phyloP scores from a whole-genome alignment of 2,329 filamentous ascomycete species.

The Nemania serpens region DNA sequence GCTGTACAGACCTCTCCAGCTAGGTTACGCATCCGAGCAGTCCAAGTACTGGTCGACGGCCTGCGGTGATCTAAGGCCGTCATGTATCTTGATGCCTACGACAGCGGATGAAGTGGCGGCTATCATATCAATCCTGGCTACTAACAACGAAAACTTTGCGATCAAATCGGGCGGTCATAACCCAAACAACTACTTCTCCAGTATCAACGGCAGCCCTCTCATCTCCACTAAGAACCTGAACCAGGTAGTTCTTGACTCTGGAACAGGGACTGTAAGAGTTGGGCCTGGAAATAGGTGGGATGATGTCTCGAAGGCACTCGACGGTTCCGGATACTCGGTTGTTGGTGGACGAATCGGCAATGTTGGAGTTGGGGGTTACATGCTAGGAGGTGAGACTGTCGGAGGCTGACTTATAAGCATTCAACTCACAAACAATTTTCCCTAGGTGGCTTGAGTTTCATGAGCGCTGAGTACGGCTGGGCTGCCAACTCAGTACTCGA shows the following conservation, averaged over 20 bases:
- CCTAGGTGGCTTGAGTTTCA: conserved; percentile 55
- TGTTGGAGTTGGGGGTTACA: conserved; percentile 53
- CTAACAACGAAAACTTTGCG: conserved; percentile 56
- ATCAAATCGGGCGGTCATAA: conserved; percentile 63
- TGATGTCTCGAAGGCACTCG: conserved; percentile 46
- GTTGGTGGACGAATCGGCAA: conserved; percentile 53
- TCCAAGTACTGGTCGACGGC: conserved; percentile 52
- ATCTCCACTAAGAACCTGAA: conserved; percentile 54
- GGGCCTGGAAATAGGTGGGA: conserved; percentile 53
- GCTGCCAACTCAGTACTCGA: conserved; percentile 54
- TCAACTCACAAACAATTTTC: conserved; percentile 31
- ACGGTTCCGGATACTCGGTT: conserved; percentile 48
- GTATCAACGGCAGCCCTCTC: conserved; percentile 52
- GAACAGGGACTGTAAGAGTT: conserved; percentile 47
- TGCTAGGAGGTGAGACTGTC: conserved; percentile 57
- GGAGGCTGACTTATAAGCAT: conserved; percentile 39
- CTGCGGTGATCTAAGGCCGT: conserved; percentile 49
- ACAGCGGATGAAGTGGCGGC: conserved; percentile 56
- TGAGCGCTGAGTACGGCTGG: conserved; percentile 57
- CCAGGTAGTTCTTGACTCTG: conserved; percentile 45
- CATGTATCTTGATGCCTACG: conserved; percentile 53
- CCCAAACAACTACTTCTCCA: conserved; percentile 58
- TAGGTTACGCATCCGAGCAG: conserved; percentile 46
- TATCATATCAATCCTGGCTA: conserved; percentile 55
- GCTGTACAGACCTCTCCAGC: conserved; percentile 40